Evolutionary conservation across 129 eudicot genomes (phyloP), one percentile per base, ranked within the genome.

Genomic region (Pseudognaphalium luteoalbum): DNA sequence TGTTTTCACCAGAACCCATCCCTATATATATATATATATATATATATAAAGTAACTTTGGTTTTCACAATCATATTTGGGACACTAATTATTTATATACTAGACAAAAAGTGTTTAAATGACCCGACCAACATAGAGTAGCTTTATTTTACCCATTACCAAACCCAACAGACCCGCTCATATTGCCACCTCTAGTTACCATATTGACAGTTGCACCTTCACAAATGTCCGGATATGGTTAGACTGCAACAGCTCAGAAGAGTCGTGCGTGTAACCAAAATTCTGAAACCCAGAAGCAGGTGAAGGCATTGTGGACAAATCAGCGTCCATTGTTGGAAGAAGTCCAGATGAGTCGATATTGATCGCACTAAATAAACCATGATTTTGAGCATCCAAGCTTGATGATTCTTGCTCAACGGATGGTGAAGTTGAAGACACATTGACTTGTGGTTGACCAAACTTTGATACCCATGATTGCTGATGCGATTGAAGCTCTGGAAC

Each of bases 281-380:
- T 87, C 81, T 86, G 97, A 65, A 84, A 88, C 33, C 90, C 93
- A 25, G 96, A 89, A 70, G 81, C 63, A 7, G 83, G 86, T 30
- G 88, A 82, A 28, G 90, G 91, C 79, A 90, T 76, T 4, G 98
- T 74, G 76, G 91, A 80, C 86, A 90, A 75, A 81, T 87, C 96
- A 57, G 89, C 71, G 54, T 85, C 78, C 7, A 76, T 78, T 30
- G 89, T 81, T 70, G 98, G 97, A 15, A 87, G 80, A 51, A 93
- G 93, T 54, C 93, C 97, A 28, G 97, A 77, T 41, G 98, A 91
- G 82, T 88, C 97, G 1, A 84, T 82, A 63, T 66, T 90, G 5
- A 80, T 66, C 16, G 80, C 84, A 72, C 90, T 88, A 73, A 66
- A 93, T 25, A 88, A 74, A 73, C 84, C 71, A 7, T 86, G 96